Conservation (phyloP, 208 protist species). For the Leishmania arabica region DNA sequence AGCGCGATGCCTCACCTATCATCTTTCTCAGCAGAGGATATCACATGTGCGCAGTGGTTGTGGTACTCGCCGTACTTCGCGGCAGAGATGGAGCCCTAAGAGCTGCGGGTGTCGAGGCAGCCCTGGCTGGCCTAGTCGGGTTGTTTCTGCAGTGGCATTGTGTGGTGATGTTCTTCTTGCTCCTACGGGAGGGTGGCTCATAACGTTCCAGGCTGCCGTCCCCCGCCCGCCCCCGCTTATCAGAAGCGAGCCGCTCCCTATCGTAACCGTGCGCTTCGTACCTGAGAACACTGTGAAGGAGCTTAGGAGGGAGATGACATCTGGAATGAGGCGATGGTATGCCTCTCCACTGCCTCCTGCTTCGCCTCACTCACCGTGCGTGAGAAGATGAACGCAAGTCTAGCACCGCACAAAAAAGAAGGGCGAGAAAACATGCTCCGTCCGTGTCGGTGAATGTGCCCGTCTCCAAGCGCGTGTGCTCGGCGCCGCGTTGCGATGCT, state of each 20-base stretch:
- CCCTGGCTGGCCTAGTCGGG: background rate
- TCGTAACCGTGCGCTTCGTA: background rate
- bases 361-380: background rate
- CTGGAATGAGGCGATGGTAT: background rate
- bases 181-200: background rate
- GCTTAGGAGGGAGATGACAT: background rate
- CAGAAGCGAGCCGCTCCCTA: background rate
- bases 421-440: background rate
- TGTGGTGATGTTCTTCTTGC: background rate
- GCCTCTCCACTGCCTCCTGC: background rate
- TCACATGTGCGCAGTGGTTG: slow-evolving; percentile 43
- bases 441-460: background rate
- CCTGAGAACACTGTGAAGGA: background rate
- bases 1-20: background rate
- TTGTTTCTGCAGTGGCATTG: background rate
- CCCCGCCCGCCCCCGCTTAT: background rate
- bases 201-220: background rate
- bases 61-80: slow-evolving; percentile 63
- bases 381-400: background rate
- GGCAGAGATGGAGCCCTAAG: slow-evolving; percentile 25
- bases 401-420: background rate
- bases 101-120: background rate
- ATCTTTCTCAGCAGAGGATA: slow-evolving; percentile 17
- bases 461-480: background rate
- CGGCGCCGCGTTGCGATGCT: background rate